Base-by-base conservation (phyloP, 495 filamentous ascomycete genomes). In the Tetracladium marchalianum region DNA sequence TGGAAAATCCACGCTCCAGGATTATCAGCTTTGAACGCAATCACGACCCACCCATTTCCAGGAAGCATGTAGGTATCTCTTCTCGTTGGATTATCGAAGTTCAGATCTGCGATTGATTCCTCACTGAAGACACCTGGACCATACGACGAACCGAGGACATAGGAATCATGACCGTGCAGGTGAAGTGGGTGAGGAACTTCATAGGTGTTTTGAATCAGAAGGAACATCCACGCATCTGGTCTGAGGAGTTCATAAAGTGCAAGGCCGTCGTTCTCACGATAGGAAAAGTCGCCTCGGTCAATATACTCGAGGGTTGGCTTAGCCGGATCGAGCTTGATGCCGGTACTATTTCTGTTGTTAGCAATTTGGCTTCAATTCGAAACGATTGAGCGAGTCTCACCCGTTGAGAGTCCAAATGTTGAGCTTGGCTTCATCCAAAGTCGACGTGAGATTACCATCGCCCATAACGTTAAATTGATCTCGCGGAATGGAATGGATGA, bases 121-220 rank as follows among this genome's bases (percentile, higher is more conserved):
- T 48, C 38, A 15, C 15, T 41, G 22, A 39, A 53, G 7, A 35
- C 41, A 5, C 51, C 51, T 11, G 55, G 59, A 16, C 52, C 60
- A 6, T 34, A 47, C 35, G 62, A 64, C 39, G 77, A 63, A 7
- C 67, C 63, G 8, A 82, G 55, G 10, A 81, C 58, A 38, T 54
- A 68, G 62, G 81, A 82, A 50, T 80, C 69, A 50, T 82, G 68
- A 7, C 72, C 75, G 54, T 77, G 73, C 7, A 81, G 61, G 51
- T 81, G 72, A 35, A 78, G 66, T 5, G 73, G 74, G 42, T 62
- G 69, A 13, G 40, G 45, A 24, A 37, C 22, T 11, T 13, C 33
- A 15, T 34, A 43, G 18, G 48, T 31, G 52, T 55, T 32, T 52
- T 45, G 54, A 17, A 34, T 15, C 5, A n/a, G 27, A 11, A 15